Percentiles rank a stretch among this genome's conserved stretches.
Conservation (phyloP, 1,139 yeast species). For the Geotrichum klebahnii region DNA sequence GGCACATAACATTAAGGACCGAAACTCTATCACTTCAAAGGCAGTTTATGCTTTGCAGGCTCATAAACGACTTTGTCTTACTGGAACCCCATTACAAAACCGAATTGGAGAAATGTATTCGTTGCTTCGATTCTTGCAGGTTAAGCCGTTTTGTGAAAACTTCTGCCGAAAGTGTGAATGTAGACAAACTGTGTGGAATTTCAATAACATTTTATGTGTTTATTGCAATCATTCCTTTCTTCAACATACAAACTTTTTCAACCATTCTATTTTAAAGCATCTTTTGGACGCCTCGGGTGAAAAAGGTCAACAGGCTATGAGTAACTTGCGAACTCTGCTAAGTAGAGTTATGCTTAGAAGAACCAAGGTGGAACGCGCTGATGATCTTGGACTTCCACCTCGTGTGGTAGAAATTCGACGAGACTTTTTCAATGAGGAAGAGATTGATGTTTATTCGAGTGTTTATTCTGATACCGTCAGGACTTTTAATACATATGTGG, state of each 20-base stretch:
- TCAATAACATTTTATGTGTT: constrained; percentile 81
- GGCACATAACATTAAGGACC: constrained; percentile 94
- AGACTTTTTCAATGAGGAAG: constrained; percentile 88
- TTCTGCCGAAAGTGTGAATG: constrained; percentile 91
- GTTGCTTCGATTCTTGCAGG: constrained; percentile 71
- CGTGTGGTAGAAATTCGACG: constrained; percentile 81
- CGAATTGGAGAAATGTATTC: constrained; percentile 96
- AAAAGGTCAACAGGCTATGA: constrained; percentile 73
- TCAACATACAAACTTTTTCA: constrained; percentile 92
- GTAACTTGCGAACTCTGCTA: constrained; percentile 66
- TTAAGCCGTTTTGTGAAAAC: constrained; percentile 83
- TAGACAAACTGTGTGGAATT: constrained; percentile 73
- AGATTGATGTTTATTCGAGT: constrained; percentile 82
- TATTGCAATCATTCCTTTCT: constrained; percentile 85
- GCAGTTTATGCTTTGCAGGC: constrained; percentile 76
- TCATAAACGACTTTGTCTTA: constrained; percentile 77
- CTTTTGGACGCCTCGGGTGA: constrained; percentile 82
- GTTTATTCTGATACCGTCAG: constrained; percentile 82
- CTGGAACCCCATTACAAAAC: constrained; percentile 95
- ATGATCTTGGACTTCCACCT: constrained; percentile 94
- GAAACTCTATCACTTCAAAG: constrained; percentile 87
- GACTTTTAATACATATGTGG: constrained; percentile 78
- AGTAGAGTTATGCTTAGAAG: constrained; percentile 84
- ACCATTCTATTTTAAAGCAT: constrained; percentile 88
- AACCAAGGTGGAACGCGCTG: constrained; percentile 93